A percentile compares a stretch with the other conserved stretches of the same genome.
These are phyloP conservation scores for Paraphaeosphaeria minitans DNA, from an alignment of 2,329 filamentous ascomycete genomes.

Conservation along the genomic window DNA sequence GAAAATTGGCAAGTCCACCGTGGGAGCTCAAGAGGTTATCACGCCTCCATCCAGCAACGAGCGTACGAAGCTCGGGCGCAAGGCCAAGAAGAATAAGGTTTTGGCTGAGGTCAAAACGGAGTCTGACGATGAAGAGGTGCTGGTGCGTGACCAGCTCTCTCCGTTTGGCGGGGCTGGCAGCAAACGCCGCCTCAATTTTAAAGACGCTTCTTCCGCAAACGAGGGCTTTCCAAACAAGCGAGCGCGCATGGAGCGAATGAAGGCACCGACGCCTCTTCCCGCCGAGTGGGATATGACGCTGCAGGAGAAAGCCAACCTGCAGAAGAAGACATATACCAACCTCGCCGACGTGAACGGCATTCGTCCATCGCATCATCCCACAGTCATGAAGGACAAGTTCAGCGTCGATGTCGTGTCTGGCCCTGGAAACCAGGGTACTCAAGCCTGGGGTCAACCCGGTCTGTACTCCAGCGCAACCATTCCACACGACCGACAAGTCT, in stretches of 20 bases:
- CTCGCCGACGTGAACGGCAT: neutral
- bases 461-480: neutral
- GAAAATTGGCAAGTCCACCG: neutral
- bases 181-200: neutral
- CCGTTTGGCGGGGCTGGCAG: slow-evolving; percentile 2
- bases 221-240: neutral
- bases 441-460: neutral
- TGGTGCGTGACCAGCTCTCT: slow-evolving; percentile 4
- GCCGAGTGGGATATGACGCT: neutral
- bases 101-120: neutral
- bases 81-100: slow-evolving; percentile 4
- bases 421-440: neutral
- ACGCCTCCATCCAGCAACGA: slow-evolving; percentile 9
- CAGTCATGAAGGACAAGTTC: neutral
- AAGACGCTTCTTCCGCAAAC: neutral
- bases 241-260: neutral
- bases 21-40: slow-evolving; percentile 1
- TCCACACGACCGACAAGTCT: neutral
- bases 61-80: slow-evolving; percentile 1
- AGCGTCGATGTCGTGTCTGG: neutral
- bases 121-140: slow-evolving; percentile 8
- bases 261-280: neutral
- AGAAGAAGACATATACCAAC: neutral
- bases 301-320: neutral
- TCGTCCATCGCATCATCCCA: neutral